Base-by-base conservation (phyloP, 345 rosid species). In the Brassica rapa region DNA sequence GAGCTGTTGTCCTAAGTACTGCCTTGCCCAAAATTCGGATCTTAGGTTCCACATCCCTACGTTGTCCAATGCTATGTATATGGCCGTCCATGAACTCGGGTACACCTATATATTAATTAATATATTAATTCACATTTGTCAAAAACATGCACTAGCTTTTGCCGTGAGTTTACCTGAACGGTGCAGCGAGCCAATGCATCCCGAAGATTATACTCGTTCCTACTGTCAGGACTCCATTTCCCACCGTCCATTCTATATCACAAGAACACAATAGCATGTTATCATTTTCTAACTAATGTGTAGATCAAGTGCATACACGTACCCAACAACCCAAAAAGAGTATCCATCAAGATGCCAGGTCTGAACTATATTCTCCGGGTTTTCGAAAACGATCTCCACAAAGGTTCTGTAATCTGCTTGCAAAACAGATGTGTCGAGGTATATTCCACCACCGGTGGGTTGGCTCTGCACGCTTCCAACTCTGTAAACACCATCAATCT, bases 41-140 rank as follows among this genome's bases (percentile, higher is more conserved):
- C 99, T 88, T 66, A 95, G 3, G 88, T 95, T 86, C 99, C 99
- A 95, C 99, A 93, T 93, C 3, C 99, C 99, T 16, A 88, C 99
- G 19, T 95, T 95, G 84, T 95, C 99, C 0, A 95, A 85, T 46
- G 99, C 87, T 24, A 95, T 83, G 63, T 91, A 89, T 55, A 95
- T 88, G 0, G 99, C 98, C 0, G 93, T 87, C 99, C 99, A 95
- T 63, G 98, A 86, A 0, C 75, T 84, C 2, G 98, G 99, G 78
- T 93, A 95, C 0, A 93, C 99, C 99, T 94, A 89, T 78, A 67
- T 0, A 37, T 6, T 60, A 10, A 66, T 53, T 43, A 12, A 2
- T 0, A 11, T 8, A 37, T 24, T 27, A 55, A 65, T 66, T 21
- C 62, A 25, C 10, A 30, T 55, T 10, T 37, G 55, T 3, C 24